These are phyloP conservation scores for Heliamphora pulchella DNA, from an alignment of 179 eudicot species.

Conservation along the genomic window DNA sequence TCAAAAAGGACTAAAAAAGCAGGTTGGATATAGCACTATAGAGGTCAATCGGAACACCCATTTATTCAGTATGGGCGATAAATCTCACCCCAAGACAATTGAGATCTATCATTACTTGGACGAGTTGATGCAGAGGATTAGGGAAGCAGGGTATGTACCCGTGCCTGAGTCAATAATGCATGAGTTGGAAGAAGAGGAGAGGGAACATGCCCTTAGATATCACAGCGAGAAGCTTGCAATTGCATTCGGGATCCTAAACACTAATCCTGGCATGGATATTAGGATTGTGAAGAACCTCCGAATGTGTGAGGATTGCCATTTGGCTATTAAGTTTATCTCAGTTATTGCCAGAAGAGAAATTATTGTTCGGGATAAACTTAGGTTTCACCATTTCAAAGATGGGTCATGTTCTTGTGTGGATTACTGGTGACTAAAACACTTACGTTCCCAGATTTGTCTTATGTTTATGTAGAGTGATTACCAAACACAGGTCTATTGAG, in stretches of 20 bases:
- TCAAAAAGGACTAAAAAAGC: constrained; percentile 32
- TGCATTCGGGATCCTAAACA: constrained; percentile 34
- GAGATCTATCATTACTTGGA: constrained; percentile 28
- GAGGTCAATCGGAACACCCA: constrained; percentile 29
- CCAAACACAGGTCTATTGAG: neutral
- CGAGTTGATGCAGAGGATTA: constrained; percentile 28
- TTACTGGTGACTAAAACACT: constrained; percentile 30
- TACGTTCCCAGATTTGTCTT: neutral
- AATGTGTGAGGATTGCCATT: constrained; percentile 43
- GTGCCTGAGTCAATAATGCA: constrained; percentile 30
- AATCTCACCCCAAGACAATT: constrained; percentile 27
- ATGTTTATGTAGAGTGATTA: neutral
- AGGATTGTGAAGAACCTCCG: constrained; percentile 40
- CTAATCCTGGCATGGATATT: constrained; percentile 19
- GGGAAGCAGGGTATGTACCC: constrained; percentile 31
- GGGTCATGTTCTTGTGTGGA: constrained; percentile 41
- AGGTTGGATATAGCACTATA: constrained; percentile 33
- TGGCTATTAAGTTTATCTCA: constrained; percentile 36
- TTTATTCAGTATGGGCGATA: constrained; percentile 38
- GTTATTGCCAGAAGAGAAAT: constrained; percentile 28
- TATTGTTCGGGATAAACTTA: constrained; percentile 37
- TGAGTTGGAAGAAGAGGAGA: constrained; percentile 41
- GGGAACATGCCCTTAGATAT: constrained; percentile 27
- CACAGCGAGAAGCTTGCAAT: constrained; percentile 51
- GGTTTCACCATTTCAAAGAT: constrained; percentile 39